Percentiles rank a stretch among this genome's conserved stretches.
phyloP scores from a whole-genome alignment of 352 stramenopile genomes.

The Phytophthora uliginosa region DNA sequence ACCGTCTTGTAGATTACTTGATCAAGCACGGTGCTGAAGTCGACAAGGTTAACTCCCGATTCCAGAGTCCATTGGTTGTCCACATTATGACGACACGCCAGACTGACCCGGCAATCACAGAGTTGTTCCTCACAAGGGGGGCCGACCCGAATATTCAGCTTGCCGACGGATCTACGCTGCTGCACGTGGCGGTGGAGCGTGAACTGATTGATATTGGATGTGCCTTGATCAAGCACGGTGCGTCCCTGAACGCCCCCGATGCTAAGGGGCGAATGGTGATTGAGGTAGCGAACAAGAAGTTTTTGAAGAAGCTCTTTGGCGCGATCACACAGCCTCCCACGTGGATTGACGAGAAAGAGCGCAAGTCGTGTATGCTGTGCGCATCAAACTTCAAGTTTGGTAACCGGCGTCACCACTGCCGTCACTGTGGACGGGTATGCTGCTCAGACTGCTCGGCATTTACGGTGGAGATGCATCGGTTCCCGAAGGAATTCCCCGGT shows the following conservation, averaged over 20 bases:
- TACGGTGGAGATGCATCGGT: conserved; percentile 82
- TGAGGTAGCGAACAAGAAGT: conserved; percentile 83
- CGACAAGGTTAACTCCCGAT: conserved; percentile 85
- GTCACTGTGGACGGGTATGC: conserved; percentile 88
- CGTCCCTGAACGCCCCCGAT: conserved; percentile 80
- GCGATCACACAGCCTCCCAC: conserved; percentile 78
- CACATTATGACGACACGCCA: conserved; percentile 90
- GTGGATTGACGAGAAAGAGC: conserved; percentile 87
- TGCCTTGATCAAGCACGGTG: conserved; percentile 73
- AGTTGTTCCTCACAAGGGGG: conserved; percentile 73
- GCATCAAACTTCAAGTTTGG: conserved; percentile 82
- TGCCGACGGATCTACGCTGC: conserved; percentile 81
- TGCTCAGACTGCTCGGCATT: conserved; percentile 87
- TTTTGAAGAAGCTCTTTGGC: conserved; percentile 86
- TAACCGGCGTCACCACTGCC: conserved; percentile 84
- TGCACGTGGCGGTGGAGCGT: conserved; percentile 86
- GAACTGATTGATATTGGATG: conserved; percentile 88
- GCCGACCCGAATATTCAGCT: conserved; percentile 82
- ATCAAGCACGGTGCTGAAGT: conserved; percentile 87
- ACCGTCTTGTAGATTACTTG: conserved; percentile 84
- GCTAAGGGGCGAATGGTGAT: conserved; percentile 79
- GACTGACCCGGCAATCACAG: conserved; percentile 82
- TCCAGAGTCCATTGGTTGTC: conserved; percentile 84
- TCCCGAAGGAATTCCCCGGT: conserved; percentile 88
- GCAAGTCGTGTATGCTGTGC: conserved; percentile 80